Conservation (phyloP, 2,329 filamentous ascomycete species). For the Keithomyces neogunnii region DNA sequence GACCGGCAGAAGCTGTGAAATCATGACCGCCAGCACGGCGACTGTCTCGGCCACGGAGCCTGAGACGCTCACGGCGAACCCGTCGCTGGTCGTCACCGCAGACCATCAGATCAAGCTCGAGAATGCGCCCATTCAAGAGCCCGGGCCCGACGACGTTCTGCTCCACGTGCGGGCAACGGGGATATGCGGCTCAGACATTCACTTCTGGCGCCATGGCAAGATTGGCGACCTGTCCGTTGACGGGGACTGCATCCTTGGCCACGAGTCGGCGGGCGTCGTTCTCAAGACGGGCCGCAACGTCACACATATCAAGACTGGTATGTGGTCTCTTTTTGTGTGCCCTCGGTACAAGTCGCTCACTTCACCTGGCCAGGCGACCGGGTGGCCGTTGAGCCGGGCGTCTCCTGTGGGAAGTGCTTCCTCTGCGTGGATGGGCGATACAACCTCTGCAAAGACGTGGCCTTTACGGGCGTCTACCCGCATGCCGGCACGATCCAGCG, state of each 20-base stretch:
- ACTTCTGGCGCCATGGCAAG: constrained; percentile 57
- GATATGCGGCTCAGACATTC: constrained; percentile 60
- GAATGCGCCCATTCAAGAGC: too few species aligned
- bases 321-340: neutral
- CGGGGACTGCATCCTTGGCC: constrained; percentile 56
- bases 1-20: too few species aligned
- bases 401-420: constrained; percentile 53
- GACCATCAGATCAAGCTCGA: too few species aligned
- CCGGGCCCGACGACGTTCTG: constrained; percentile 40
- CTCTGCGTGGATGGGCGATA: constrained; percentile 52
- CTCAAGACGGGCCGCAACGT: constrained; percentile 48
- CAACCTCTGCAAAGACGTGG: constrained; percentile 54
- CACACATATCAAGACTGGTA: constrained; percentile 37
- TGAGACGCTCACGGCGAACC: too few species aligned
- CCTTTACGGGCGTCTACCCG: constrained; percentile 54
- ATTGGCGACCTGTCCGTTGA: constrained; percentile 56
- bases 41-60: neutral
- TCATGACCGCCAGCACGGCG: too few species aligned
- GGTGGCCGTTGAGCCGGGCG: constrained; percentile 58
- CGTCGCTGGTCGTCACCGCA: too few species aligned
- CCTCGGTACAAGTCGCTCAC: neutral
- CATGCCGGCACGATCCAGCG: constrained; percentile 52
- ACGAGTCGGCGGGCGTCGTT: constrained; percentile 55
- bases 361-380: constrained; percentile 39
- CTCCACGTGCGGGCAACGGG: constrained; percentile 55